Evolutionary conservation across 1,284 basidiomycete genomes (phyloP), one percentile per base, ranked within the genome.

Genomic region (Mycena sp.): DNA sequence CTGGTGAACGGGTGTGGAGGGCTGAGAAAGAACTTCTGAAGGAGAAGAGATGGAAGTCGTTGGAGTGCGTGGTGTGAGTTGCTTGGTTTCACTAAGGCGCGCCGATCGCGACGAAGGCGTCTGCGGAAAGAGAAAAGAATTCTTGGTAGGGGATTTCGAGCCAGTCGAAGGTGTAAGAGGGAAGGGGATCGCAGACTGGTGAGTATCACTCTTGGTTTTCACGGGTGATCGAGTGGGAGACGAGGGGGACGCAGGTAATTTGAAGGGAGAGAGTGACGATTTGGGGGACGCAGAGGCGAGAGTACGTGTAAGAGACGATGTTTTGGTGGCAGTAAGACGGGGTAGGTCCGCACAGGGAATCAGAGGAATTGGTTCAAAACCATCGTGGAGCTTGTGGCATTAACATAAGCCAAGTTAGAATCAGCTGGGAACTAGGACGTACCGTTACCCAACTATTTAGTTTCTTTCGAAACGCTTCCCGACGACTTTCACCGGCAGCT

Each of bases 281-380:
- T 90, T 91, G 28, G 91, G 90, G 55, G 91, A 92, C 17, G 86
- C 82, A 50, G 90, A 88, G 23, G 88, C 89, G 57, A 93, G 82
- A 17, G 84, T 83, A 21, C 86, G 85, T 7, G 91, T 92, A 46
- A 93, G 79, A 43, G 85, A 82, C 28, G 91, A 91, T 14, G 86
- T 78, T 72, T 89, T 89, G n/a, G 77, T 70, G 3, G 80, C 70
- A 26, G 80, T 74, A 37, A 93, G 81, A 50, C 80, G 75, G 54
- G 92, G 91, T 9, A 93, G 76, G 71, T 87, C 81, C 38, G 90
- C 89, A 61, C 85, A 70, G 37, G 91, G 91, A 48, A 93, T 76
- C 14, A 78, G 75, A 19, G 91, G 89, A n/a, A 87, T 67, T 19
- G 80, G 69, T 9, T 68, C 62, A 41, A 71, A 67, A 45, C 79